A percentile compares a stretch with the other conserved stretches of the same genome.
These are phyloP conservation scores for Talaromyces sp. DNA, from an alignment of 2,329 filamentous ascomycete species.

Conservation along the genomic window DNA sequence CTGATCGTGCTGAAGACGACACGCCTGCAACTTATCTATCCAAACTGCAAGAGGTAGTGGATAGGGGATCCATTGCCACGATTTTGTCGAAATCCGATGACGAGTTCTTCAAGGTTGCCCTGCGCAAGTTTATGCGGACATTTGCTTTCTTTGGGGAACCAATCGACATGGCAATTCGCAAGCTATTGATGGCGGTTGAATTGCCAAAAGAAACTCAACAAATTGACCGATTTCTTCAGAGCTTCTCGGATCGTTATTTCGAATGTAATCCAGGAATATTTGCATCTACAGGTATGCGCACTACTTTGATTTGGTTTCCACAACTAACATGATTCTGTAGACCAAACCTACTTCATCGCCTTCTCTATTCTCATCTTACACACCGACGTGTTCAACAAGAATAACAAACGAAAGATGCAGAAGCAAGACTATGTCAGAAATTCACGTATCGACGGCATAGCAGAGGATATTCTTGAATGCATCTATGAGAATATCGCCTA, in stretches of 20 bases:
- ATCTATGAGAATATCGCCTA: conserved; percentile 99
- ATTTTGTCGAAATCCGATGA: conserved; percentile 83
- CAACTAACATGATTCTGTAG: conserved; percentile 32
- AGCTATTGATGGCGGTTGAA: conserved; percentile 93
- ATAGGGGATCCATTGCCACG: conserved; percentile 76
- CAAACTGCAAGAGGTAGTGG: conserved; percentile 73
- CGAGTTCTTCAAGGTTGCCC: conserved; percentile 71
- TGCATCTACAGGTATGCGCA: conserved; percentile 56
- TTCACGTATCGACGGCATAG: conserved; percentile 84
- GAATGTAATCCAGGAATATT: conserved; percentile 98
- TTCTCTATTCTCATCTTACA: conserved; percentile 96
- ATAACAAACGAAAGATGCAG: conserved; percentile 99
- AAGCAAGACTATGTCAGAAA: conserved; percentile 94
- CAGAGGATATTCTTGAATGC: conserved; percentile 86
- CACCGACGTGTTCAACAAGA: conserved; percentile 99
- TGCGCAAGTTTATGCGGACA: conserved; percentile 91
- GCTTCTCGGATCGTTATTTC: conserved; percentile 93
- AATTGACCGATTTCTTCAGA: conserved; percentile 88
- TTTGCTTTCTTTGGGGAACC: conserved; percentile 96
- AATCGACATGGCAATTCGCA: conserved; percentile 95
- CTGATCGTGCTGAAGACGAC: conserved; percentile 78
- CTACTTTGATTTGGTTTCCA: background rate
- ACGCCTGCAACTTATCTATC: conserved; percentile 85
- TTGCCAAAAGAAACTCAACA: conserved; percentile 96
- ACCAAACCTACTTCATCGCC: conserved; percentile 97